phyloP scores from a whole-genome alignment of 1,139 yeast species.

The Pneumocystis carinii region DNA sequence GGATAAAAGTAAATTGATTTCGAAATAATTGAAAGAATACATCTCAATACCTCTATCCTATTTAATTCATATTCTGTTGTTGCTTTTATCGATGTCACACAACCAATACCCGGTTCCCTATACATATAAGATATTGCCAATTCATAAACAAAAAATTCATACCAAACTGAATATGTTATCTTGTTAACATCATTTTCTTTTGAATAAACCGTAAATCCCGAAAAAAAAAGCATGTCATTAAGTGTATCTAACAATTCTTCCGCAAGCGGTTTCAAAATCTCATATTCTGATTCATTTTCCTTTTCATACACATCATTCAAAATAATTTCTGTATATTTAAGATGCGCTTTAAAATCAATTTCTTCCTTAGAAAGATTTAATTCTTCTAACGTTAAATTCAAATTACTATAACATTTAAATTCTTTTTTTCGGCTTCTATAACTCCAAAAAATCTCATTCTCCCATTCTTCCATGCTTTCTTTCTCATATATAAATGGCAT shows the following conservation, averaged over 20 bases:
- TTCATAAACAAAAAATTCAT: not conserved
- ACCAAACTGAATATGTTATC: conserved; percentile 15
- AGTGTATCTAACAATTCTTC: conserved; percentile 33
- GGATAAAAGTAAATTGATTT: conserved; percentile 42
- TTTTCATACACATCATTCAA: conserved; percentile 5
- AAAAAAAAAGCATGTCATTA: conserved; percentile 41
- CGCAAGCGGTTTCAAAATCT: conserved; percentile 32
- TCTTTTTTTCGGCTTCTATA: conserved; percentile 6
- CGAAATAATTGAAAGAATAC: conserved; percentile 51
- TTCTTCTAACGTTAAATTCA: not conserved
- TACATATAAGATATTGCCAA: conserved; percentile 19
- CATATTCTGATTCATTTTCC: not conserved
- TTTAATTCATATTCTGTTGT: conserved; percentile 40
- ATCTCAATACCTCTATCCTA: conserved; percentile 49
- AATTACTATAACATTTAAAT: not conserved
- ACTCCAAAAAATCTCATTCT: conserved; percentile 35
- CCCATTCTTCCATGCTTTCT: conserved; percentile 26
- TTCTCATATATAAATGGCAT: conserved; percentile 52
- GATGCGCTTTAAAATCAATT: not conserved
- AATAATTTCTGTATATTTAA: not conserved
- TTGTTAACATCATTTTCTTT: conserved; percentile 12
- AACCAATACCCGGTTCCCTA: conserved; percentile 75
- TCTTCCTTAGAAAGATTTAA: not conserved
- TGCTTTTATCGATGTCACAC: conserved; percentile 32
- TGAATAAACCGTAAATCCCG: conserved; percentile 43